These are phyloP conservation scores for Tinospora cordifolia DNA, from an alignment of 164 flowering plant genomes.

Conservation along the genomic window DNA sequence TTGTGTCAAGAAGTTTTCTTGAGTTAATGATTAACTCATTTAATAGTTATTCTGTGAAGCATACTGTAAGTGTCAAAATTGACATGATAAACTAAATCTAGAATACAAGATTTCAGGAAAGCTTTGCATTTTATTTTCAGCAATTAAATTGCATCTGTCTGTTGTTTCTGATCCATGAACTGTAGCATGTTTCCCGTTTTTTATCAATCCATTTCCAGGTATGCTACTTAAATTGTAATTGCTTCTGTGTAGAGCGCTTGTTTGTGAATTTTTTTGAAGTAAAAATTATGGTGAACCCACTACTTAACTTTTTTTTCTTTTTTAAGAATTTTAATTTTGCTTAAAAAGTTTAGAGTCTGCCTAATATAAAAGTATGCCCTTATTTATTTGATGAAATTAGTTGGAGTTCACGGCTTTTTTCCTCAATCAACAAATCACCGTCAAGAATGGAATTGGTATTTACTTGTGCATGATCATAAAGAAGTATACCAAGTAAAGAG, in stretches of 20 bases:
- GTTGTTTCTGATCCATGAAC: neutral
- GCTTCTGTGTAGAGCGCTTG: neutral
- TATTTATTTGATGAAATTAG: neutral
- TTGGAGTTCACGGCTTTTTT: neutral
- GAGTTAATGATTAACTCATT: neutral
- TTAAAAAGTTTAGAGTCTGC: neutral
- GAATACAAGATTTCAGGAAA: neutral
- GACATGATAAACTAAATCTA: neutral
- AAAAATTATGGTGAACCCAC: neutral
- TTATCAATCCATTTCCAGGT: neutral
- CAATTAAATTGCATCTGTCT: neutral
- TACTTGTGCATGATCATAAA: too few species aligned
- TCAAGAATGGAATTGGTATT: too few species aligned
- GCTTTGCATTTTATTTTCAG: neutral
- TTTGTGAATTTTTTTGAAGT: neutral
- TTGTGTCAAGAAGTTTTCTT: neutral
- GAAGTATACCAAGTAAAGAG: too few species aligned
- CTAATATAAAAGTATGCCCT: neutral
- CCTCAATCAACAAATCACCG: too few species aligned
- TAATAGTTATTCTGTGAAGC: neutral
- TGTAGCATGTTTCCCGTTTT: neutral
- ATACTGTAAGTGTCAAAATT: neutral
- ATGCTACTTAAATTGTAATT: neutral
- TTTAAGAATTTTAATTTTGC: neutral
- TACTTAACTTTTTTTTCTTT: neutral